Percentiles rank a stretch among this genome's conserved stretches.
phyloP scores from a whole-genome alignment of 768 basidiomycete genomes.

The Mycena crocata region DNA sequence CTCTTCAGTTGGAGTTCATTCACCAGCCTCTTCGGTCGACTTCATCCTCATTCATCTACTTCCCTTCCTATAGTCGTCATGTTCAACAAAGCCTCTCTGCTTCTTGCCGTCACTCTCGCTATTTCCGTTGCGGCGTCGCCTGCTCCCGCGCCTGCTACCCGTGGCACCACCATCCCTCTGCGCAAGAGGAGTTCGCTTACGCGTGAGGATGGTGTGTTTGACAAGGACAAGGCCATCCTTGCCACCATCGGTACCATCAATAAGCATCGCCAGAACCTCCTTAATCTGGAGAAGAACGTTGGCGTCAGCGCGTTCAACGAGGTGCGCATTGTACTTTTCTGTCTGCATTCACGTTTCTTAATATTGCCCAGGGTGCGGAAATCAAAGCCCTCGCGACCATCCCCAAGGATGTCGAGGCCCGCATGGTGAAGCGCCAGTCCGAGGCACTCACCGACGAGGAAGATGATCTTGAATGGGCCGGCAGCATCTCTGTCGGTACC shows the following conservation, averaged over 20 bases:
- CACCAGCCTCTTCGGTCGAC: neutral
- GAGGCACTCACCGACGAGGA: slow-evolving; percentile 49
- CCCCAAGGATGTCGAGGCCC: slow-evolving; percentile 26
- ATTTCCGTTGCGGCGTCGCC: neutral
- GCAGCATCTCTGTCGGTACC: slow-evolving; percentile 50
- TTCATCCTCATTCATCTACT: neutral
- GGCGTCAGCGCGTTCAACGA: slow-evolving; percentile 10
- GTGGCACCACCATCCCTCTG: slow-evolving; percentile 26
- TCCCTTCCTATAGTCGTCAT: too few species aligned
- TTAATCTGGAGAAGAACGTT: slow-evolving; percentile 36
- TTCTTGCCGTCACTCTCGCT: slow-evolving; percentile 10
- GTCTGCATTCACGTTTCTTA: neutral
- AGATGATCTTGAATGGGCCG: slow-evolving; percentile 51
- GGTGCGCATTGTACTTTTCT: neutral
- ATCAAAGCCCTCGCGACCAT: slow-evolving; percentile 42
- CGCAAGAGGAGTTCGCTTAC: slow-evolving; percentile 25
- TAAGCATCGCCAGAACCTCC: slow-evolving; percentile 41
- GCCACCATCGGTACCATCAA: slow-evolving; percentile 33
- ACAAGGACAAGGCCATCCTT: slow-evolving; percentile 31
- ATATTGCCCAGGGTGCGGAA: slow-evolving; percentile 34
- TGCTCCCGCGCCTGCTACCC: neutral
- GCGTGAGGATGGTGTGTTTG: slow-evolving; percentile 36
- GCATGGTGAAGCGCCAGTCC: slow-evolving; percentile 41
- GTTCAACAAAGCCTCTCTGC: slow-evolving; percentile 2
- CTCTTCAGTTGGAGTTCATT: slow-evolving; percentile 1